A percentile compares a stretch with the other conserved stretches of the same genome.
These are phyloP conservation scores for Hippophae rhamnoides DNA, from an alignment of 306 rosid genomes.

Conservation along the genomic window DNA sequence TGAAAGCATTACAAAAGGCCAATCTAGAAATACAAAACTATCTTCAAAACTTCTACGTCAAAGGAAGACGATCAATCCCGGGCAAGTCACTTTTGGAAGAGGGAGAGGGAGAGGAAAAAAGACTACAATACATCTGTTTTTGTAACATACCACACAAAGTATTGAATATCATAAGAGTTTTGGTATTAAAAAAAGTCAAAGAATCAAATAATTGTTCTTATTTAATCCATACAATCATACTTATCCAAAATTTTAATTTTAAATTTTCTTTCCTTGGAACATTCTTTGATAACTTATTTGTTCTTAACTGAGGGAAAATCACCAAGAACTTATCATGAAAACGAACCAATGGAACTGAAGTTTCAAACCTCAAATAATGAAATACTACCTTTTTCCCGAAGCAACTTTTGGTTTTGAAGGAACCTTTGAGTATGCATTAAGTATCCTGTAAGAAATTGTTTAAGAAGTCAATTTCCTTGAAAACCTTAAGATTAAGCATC, in stretches of 20 bases:
- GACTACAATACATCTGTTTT: background rate
- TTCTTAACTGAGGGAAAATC: no score
- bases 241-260: no score
- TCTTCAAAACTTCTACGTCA: background rate
- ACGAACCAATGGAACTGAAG: background rate
- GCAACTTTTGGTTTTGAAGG: constrained; percentile 52
- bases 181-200: no score
- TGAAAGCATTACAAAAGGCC: background rate
- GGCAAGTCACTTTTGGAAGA: background rate
- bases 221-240: no score
- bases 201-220: no score
- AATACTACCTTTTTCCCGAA: constrained; percentile 49
- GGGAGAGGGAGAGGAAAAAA: background rate
- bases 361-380: background rate
- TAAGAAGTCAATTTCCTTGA: background rate
- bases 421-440: constrained; percentile 65
- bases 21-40: background rate
- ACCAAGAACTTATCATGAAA: no score
- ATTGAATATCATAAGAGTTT: background rate
- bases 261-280: no score
- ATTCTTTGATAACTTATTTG: no score
- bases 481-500: background rate
- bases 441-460: constrained; percentile 49
- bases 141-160: no score
- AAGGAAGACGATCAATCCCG: background rate